Evolutionary conservation across 2,329 filamentous ascomycete species (phyloP).

Genomic region (Hymenoscyphus albidus): DNA sequence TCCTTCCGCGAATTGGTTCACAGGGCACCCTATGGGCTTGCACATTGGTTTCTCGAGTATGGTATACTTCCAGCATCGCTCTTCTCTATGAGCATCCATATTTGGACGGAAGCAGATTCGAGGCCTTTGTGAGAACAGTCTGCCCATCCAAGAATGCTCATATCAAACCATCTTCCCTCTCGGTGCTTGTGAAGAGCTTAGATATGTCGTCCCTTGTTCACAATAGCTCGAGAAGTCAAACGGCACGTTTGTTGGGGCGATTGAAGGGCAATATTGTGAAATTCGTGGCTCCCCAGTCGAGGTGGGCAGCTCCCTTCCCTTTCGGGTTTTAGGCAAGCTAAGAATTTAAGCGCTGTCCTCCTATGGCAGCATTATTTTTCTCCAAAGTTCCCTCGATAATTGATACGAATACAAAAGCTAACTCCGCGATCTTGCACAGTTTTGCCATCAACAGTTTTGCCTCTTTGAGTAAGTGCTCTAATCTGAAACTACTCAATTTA

Average conservation of each 20-base stretch:
- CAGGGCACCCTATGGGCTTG: constrained; percentile 32
- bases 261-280: constrained; percentile 34
- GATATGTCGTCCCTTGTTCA: constrained; percentile 36
- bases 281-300: constrained; percentile 35
- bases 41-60: constrained; percentile 31
- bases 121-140: constrained; percentile 32
- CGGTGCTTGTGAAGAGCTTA: constrained; percentile 30
- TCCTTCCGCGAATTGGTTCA: constrained; percentile 23
- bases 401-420: too few species aligned
- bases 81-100: constrained; percentile 31
- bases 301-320: too few species aligned
- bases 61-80: constrained; percentile 30
- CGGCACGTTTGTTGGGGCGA: constrained; percentile 33
- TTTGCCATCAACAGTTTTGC: constrained; percentile 36
- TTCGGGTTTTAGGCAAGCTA: too few species aligned
- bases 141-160: constrained; percentile 37
- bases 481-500: constrained; percentile 32
- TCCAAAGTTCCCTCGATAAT: too few species aligned
- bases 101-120: constrained; percentile 32
- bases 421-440: not conserved
- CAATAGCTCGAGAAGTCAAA: constrained; percentile 31
- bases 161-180: constrained; percentile 31
- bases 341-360: too few species aligned
- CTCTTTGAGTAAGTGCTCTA: constrained; percentile 34
- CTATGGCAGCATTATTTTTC: too few species aligned